Base-by-base conservation (phyloP, 192 early-diverging fungal genomes). In the Coemansia sp. region DNA sequence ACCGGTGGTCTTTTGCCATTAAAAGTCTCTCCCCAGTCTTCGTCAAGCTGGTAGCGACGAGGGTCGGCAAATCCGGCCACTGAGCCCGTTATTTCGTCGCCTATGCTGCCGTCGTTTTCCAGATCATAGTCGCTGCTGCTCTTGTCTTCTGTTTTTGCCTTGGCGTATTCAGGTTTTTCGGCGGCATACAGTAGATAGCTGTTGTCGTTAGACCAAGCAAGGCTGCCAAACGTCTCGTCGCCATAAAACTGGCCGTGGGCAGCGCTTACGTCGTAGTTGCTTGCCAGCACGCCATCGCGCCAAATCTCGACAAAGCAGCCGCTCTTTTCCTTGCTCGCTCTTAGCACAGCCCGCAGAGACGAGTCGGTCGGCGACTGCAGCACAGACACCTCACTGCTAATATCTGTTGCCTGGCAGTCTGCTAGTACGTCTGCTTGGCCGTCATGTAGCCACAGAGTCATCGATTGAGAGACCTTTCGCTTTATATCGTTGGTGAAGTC, bases 1-100 rank as follows among this genome's bases (percentile, higher is more conserved):
- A 61, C 68, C 0, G 90, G 86, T 7, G 85, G 73, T 0, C 83
- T 72, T 70, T 89, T 90, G 37, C 90, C 89, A 41, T 48, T 76
- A 53, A 89, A 89, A 4, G 85, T 83, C 76, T 94, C 92, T 8
- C 92, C 92, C 87, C 87, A 91, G 67, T 90, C 91, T 18, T 86
- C 82, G 17, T 78, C 84, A 64, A 83, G 84, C 45, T 70, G 74
- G 64, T 81, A 90, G 58, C 82, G 61, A 18, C 80, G 71, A 32
- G 80, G 69, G 33, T 83, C 75, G 4, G 76, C 76, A 3, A 74
- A 53, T 6, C 76, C 80, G 33, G 75, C 80, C 57, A 74, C 74
- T 11, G 66, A 62, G 33, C 79, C 79, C 8, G 33, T 41, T 51
- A 70, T 68, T 39, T 86, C 85, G 56, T 84, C 83, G 8, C 66